Conservation (phyloP, 352 stramenopile species). For the Globisporangium orthogonon region DNA sequence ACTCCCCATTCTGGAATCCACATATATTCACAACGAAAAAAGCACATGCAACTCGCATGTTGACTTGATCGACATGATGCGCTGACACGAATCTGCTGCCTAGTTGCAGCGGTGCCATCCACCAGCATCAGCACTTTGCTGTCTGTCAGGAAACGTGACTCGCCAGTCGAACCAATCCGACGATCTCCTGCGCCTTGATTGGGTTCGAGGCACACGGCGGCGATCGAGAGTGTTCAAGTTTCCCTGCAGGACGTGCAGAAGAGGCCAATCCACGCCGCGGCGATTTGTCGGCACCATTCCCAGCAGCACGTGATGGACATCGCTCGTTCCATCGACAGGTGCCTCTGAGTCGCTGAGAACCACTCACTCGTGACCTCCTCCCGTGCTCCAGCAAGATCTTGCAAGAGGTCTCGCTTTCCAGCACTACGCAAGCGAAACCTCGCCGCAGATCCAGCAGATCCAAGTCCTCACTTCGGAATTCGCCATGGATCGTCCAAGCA, state of each 20-base stretch:
- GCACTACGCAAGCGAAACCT: background rate
- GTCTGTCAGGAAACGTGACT: background rate
- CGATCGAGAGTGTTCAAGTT: background rate
- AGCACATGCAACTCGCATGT: background rate
- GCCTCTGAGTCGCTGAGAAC: background rate
- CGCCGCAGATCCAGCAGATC: background rate
- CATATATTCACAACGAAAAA: too few species aligned
- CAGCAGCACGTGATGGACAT: too few species aligned
- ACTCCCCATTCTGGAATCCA: too few species aligned
- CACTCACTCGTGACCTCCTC: background rate
- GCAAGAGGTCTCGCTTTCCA: background rate
- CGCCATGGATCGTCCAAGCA: slow-evolving; percentile 13
- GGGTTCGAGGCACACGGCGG: background rate
- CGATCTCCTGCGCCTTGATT: background rate
- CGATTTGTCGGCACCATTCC: background rate
- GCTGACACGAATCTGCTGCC: background rate
- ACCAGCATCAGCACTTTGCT: background rate
- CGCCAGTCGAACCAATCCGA: background rate
- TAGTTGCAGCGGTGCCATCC: background rate
- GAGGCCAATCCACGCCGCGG: background rate
- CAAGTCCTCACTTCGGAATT: slow-evolving; percentile 1
- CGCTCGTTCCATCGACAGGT: background rate
- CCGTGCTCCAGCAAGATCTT: too few species aligned
- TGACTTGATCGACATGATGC: background rate
- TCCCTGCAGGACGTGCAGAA: background rate